Base-by-base conservation (phyloP, 805 yeast species). In the Maudiozyma saulgeensis region DNA sequence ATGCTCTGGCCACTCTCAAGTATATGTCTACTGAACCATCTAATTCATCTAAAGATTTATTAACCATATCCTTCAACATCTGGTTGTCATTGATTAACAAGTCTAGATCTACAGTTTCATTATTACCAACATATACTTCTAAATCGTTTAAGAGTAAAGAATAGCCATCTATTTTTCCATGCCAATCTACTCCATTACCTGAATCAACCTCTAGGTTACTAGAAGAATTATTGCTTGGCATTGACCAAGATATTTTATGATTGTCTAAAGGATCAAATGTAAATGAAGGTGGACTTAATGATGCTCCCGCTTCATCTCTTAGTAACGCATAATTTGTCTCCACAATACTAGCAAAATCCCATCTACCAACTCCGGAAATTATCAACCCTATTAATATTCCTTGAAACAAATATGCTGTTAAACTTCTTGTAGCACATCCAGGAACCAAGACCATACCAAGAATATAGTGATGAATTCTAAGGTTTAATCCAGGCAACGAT, bases 301-400 rank as follows among this genome's bases (percentile, higher is more conserved):
- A 58, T 3, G 61, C 80, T 43, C 79, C 76, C 0, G 95, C 90
- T 56, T 86, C 96, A 18, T 84, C 84, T 55, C 97, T 72, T 49
- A 80, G 63, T 42, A 90, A 64, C 2, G 86, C 75, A 4, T 73
- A 68, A 25, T 76, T 76, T 0, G 96, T 87, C 60, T 91, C 96
- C 1, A 86, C 80, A 49, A 91, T 80, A 13, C 96, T 81, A 2
- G 95, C 97, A 59, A 85, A 81, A 49, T 93, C 97, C 99, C 99
- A 91, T 49, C 95, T 72, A 0, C 95, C 79, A 1, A 87, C 80
- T 0, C 99, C 99, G 21, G 90, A 84, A 6, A 89, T 72, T 45
- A 85, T 74, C 43, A 91, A 70, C 0, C 97, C 99, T 0, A 87
- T 63, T 23, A 91, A 68, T 0, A 91, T 76, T 2, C 97, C 98